Conservation (phyloP, 108 stramenopile species). For the Schizochytrium sp. region DNA sequence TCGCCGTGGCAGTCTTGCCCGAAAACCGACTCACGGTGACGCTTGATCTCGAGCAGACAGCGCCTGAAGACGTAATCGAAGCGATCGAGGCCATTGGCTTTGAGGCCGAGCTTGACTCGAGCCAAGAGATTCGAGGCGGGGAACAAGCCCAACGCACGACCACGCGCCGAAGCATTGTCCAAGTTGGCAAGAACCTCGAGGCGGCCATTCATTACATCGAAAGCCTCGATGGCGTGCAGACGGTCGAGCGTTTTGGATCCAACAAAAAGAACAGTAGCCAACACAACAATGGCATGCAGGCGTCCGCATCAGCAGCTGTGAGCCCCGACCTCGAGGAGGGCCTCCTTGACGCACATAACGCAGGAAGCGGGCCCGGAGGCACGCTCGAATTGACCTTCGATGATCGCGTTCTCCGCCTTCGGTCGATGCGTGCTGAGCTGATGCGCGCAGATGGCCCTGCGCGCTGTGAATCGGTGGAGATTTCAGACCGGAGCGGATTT, state of each 20-base stretch:
- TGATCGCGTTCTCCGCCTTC: neutral
- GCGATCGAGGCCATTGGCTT: slow-evolving; percentile 3
- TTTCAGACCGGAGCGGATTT: neutral
- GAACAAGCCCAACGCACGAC: too few species aligned
- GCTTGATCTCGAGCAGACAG: neutral
- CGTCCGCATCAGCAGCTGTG: neutral
- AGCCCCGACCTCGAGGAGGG: neutral
- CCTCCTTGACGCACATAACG: neutral
- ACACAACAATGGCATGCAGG: neutral
- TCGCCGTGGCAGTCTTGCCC: neutral
- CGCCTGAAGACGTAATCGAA: neutral
- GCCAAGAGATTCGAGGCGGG: neutral
- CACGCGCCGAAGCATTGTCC: neutral
- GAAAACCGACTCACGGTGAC: neutral
- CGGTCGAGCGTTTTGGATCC: neutral
- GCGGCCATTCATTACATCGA: neutral
- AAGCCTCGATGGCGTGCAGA: neutral
- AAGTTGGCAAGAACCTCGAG: neutral
- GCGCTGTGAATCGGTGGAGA: neutral
- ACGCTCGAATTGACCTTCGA: neutral
- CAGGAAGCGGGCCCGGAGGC: neutral
- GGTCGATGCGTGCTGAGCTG: neutral
- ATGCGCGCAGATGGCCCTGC: neutral
- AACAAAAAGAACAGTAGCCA: neutral
- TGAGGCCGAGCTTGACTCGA: neutral